Evolutionary conservation across 257 asterid genomes (phyloP), one percentile per base, ranked within the genome.

Genomic region (Capsicum pubescens): DNA sequence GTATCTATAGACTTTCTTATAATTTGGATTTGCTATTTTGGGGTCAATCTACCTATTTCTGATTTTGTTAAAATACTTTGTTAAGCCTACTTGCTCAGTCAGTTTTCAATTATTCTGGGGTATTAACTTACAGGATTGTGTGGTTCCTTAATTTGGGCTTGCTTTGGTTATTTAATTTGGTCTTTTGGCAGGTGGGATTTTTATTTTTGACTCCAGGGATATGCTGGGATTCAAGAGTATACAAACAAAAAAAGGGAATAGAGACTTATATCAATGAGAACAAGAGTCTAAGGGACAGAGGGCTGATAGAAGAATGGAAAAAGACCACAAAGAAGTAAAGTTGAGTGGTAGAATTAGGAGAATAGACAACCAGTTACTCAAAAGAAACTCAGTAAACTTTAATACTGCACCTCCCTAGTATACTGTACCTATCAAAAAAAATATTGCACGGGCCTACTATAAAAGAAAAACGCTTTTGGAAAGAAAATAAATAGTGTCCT

Each of bases 321-420:
- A 19, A 72, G 44, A 72, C 59, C 80, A 72, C 60, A 48, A 72
- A 61, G 39, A 61, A 61, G 39, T 61, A 61, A 61, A 61, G 69
- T 61, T 61, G 69, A 61, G 69, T 61, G 39, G 15, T 19, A 9
- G 69, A 61, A 21, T 9, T 19, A 61, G 69, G 69, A 13, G 39
- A 61, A 9, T 4, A 21, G 21, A 61, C 4, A 48, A 42, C 2
- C 42, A 48, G 58, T n/a, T 21, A 1, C 39, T 52, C 56, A 72
- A n/a, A 68, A 72, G 80, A 48, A 42, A 70, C 56, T 11, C 35
- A 19, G n/a, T 6, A 19, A n/a, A 48, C 80, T n/a, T 52, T 48
- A 46, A 48, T 46, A 10, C 48, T 46, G 80, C 79, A 44, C 36
- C n/a, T 12, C 55, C 59, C 39, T 46, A 26, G 32, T 26, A 26